These are phyloP conservation scores for Tuber brumale DNA, from an alignment of 495 filamentous ascomycete species.

Conservation along the genomic window DNA sequence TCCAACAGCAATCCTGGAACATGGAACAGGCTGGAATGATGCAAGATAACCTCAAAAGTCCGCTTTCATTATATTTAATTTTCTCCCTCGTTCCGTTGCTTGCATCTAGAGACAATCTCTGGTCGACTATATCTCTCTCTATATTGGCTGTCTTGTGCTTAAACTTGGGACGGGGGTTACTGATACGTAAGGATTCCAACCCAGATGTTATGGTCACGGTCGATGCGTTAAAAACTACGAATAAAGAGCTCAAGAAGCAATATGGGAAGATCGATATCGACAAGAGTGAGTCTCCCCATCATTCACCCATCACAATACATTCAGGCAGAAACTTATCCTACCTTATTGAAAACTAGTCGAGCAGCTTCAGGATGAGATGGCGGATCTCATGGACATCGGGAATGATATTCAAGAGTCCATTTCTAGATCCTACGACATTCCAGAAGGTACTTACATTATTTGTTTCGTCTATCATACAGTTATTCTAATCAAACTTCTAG, in stretches of 20 bases:
- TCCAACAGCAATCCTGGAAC: conserved; percentile 94
- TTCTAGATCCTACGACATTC: conserved; percentile 85
- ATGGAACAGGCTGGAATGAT: conserved; percentile 99
- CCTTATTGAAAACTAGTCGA: conserved; percentile 51
- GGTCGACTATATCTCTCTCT: conserved; percentile 8
- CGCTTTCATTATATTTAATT: conserved; percentile 20
- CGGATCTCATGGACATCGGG: conserved; percentile 91
- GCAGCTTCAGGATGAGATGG: conserved; percentile 98
- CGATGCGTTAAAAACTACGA: conserved; percentile 93
- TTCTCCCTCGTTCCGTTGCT: conserved; percentile 9
- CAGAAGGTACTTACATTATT: conserved; percentile 53
- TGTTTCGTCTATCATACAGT: not conserved
- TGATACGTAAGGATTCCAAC: conserved; percentile 28
- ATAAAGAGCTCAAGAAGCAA: conserved; percentile 87
- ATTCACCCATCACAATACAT: not conserved
- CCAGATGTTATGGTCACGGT: conserved; percentile 89
- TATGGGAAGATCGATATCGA: conserved; percentile 97
- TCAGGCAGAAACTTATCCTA: conserved; percentile 13
- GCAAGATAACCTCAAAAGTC: conserved; percentile 92
- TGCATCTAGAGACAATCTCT: conserved; percentile 1
- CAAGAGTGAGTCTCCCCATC: conserved; percentile 52
- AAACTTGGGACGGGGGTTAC: conserved; percentile 21
- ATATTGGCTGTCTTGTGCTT: conserved; percentile 15
- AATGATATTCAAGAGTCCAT: conserved; percentile 98
- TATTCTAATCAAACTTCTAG: conserved; percentile 41